These are phyloP conservation scores for Daldinia vernicosa DNA, from an alignment of 495 filamentous ascomycete genomes.

Conservation along the genomic window DNA sequence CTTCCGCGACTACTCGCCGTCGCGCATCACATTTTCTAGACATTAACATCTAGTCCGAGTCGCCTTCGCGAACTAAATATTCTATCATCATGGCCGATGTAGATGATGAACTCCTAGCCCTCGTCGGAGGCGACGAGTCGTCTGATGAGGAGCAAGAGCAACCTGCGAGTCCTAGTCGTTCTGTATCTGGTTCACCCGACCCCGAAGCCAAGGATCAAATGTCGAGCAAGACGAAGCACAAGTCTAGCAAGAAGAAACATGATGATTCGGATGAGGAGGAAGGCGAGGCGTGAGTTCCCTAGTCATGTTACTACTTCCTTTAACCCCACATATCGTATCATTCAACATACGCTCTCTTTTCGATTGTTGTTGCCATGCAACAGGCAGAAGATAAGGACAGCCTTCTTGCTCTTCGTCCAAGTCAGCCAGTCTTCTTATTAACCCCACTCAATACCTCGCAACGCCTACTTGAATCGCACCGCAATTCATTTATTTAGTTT, in stretches of 20 bases:
- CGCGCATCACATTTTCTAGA: not conserved
- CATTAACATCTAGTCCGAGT: not conserved
- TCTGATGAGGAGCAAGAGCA: conserved; percentile 60
- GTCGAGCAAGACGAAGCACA: conserved; percentile 59
- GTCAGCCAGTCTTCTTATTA: not conserved
- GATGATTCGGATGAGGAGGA: conserved; percentile 79
- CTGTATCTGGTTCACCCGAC: conserved; percentile 47
- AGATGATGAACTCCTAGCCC: conserved; percentile 86
- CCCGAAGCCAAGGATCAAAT: conserved; percentile 50
- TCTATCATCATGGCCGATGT: conserved; percentile 69
- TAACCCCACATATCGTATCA: not conserved
- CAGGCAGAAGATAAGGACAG: not conserved
- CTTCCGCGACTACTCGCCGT: not conserved
- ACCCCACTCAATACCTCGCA: not conserved
- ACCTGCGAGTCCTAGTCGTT: conserved; percentile 50
- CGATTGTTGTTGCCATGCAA: not conserved
- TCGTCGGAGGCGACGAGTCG: conserved; percentile 73
- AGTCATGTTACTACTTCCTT: not conserved
- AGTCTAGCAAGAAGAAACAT: conserved; percentile 52
- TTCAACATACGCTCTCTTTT: not conserved
- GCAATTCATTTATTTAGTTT: not conserved
- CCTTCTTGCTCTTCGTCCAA: not conserved
- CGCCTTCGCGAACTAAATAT: not conserved
- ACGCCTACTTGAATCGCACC: not conserved
- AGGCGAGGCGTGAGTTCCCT: conserved; percentile 80